A percentile compares a stretch with the other conserved stretches of the same genome.
Evolutionary conservation across 805 yeast genomes (phyloP).

Genomic region (Vanderwaltozyma yarrowii): DNA sequence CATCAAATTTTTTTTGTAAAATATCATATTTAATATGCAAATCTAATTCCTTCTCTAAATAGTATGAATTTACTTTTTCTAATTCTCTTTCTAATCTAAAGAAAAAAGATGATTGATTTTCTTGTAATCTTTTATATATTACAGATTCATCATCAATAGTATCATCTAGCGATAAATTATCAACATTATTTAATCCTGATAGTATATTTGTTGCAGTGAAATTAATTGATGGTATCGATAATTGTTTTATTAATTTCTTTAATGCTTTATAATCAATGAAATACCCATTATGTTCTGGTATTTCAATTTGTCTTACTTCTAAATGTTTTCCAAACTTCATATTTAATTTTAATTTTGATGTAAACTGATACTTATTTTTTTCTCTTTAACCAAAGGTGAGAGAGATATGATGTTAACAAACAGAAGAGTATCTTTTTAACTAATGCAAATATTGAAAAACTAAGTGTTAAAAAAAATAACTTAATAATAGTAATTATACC

Average conservation of each 20-base stretch:
- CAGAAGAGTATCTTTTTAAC: too few species aligned
- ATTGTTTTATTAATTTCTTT: conserved; percentile 80
- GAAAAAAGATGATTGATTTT: conserved; percentile 78
- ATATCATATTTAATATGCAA: conserved; percentile 70
- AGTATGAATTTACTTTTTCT: conserved; percentile 90
- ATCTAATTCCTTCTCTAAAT: conserved; percentile 83
- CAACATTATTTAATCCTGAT: background rate
- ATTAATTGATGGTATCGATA: conserved; percentile 31
- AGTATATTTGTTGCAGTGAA: background rate
- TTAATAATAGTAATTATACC: too few species aligned
- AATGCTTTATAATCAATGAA: conserved; percentile 92
- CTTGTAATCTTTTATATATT: conserved; percentile 54
- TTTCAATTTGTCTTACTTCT: conserved; percentile 86
- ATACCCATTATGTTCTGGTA: conserved; percentile 90
- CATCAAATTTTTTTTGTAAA: conserved; percentile 59
- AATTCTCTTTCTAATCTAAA: conserved; percentile 88
- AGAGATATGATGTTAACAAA: too few species aligned
- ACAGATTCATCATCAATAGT: conserved; percentile 29
- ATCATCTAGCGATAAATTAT: background rate
- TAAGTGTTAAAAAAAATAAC: too few species aligned
- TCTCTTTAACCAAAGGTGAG: too few species aligned
- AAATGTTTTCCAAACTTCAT: conserved; percentile 93
- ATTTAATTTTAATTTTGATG: background rate
- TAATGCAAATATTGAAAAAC: too few species aligned
- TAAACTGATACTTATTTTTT: too few species aligned